Conservation (phyloP, 495 filamentous ascomycete species). For the Tuber brumale region DNA sequence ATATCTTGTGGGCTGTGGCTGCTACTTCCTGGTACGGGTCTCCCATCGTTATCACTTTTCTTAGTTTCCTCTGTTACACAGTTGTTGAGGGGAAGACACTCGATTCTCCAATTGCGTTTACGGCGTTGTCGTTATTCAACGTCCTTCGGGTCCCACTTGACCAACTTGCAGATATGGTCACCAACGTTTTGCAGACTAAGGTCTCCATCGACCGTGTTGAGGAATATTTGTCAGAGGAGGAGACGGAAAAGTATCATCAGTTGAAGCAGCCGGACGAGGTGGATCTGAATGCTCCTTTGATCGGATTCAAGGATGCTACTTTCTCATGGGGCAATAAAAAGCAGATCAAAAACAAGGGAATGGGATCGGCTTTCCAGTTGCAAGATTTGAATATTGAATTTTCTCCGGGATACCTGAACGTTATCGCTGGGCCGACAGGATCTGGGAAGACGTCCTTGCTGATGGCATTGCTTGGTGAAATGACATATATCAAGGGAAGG, state of each 20-base stretch:
- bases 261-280: conserved; percentile 58
- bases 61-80: conserved; percentile 91
- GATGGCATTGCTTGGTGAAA: conserved; percentile 95
- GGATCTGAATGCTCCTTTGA: conserved; percentile 54
- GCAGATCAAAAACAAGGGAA: conserved; percentile 53
- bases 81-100: conserved; percentile 81
- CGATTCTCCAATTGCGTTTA: conserved; percentile 91
- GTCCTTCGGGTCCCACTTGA: conserved; percentile 92
- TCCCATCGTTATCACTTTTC: conserved; percentile 89
- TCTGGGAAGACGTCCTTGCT: conserved; percentile 91
- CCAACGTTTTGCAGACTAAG: conserved; percentile 94
- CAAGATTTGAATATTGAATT: conserved; percentile 74
- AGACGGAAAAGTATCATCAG: conserved; percentile 94
- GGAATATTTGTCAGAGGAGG: conserved; percentile 86
- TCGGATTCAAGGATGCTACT: conserved; percentile 77
- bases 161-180: conserved; percentile 97
- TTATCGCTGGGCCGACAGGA: conserved; percentile 87
- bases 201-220: conserved; percentile 96
- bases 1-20: conserved; percentile 83
- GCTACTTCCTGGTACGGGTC: conserved; percentile 96
- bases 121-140: conserved; percentile 89
- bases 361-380: conserved; percentile 65
- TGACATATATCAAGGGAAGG: conserved; percentile 74
- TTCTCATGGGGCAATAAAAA: conserved; percentile 79
- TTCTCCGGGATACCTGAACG: conserved; percentile 70